Conservation (phyloP, 75 land plant genomes). For the Sequoiadendron giganteum region DNA sequence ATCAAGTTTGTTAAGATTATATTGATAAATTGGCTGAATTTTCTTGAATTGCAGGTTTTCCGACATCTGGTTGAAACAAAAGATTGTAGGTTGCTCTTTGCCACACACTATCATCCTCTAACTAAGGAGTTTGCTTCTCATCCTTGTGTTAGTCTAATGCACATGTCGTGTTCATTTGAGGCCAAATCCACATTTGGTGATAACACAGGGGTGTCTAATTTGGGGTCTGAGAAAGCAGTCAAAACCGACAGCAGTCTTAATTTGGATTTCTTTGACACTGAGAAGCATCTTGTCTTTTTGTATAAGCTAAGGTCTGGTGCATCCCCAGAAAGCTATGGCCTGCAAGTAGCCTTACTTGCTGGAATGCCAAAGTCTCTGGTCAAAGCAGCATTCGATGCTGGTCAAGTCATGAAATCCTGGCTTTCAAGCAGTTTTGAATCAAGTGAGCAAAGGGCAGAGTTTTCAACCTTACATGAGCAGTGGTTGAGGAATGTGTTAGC, state of each 20-base stretch:
- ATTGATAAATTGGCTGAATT: background rate
- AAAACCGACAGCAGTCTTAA: background rate
- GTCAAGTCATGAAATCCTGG: conserved; percentile 40
- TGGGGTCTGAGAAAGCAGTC: background rate
- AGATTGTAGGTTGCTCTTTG: conserved; percentile 83
- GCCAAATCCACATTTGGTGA: background rate
- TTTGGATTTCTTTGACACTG: conserved; percentile 12
- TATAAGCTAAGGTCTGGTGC: conserved; percentile 74
- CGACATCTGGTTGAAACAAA: conserved; percentile 83
- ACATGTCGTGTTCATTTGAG: conserved; percentile 79
- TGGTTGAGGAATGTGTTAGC: conserved; percentile 51
- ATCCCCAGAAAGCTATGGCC: conserved; percentile 87
- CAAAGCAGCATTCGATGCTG: conserved; percentile 62
- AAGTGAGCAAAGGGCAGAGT: conserved; percentile 56
- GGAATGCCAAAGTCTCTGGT: conserved; percentile 70
- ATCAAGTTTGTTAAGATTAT: background rate
- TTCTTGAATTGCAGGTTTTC: conserved; percentile 56
- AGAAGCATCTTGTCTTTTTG: conserved; percentile 63
- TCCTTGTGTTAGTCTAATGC: conserved; percentile 72
- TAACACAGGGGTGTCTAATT: background rate
- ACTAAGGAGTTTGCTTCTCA: conserved; percentile 87
- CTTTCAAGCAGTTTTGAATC: conserved; percentile 44
- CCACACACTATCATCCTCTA: conserved; percentile 92
- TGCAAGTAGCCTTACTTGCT: conserved; percentile 84
- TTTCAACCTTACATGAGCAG: conserved; percentile 70